These are phyloP conservation scores for Microbotryum scabiosae DNA, from an alignment of 1,284 basidiomycete species.

Conservation along the genomic window DNA sequence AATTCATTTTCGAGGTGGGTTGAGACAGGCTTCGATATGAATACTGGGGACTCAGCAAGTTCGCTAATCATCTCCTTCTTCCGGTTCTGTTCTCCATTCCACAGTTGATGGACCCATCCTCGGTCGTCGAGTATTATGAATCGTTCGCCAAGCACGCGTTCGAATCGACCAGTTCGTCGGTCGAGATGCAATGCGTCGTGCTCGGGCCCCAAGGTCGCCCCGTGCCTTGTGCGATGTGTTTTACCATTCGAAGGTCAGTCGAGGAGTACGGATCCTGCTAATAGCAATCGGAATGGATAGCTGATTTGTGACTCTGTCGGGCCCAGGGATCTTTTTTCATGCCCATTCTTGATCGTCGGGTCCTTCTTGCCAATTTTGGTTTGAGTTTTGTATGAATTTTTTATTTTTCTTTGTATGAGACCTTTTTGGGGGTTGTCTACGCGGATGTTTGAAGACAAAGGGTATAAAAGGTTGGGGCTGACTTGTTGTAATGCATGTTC, in stretches of 20 bases:
- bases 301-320: too few relatives aligned
- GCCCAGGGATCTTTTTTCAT: not conserved
- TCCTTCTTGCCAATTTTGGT: constrained; percentile 30
- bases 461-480: too few relatives aligned
- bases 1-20: constrained; percentile 76
- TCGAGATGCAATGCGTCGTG: constrained; percentile 80
- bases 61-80: not conserved
- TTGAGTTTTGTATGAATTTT: not conserved
- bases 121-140: constrained; percentile 86
- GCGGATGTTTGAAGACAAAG: too few relatives aligned
- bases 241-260: constrained; percentile 81
- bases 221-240: constrained; percentile 81
- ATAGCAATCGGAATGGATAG: too few relatives aligned
- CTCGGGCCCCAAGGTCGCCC: constrained; percentile 72
- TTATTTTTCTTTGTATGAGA: too few relatives aligned
- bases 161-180: constrained; percentile 80
- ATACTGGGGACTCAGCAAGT: too few relatives aligned
- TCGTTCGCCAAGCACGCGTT: constrained; percentile 90
- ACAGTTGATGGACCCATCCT: constrained; percentile 33
- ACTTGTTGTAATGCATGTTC: too few relatives aligned
- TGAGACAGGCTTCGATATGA: not conserved
- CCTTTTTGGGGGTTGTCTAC: too few relatives aligned
- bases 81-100: too few relatives aligned
- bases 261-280: not conserved
- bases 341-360: constrained; percentile 31